Conservation (phyloP, 1,284 basidiomycete species). For the Boletus semigastroideus region DNA sequence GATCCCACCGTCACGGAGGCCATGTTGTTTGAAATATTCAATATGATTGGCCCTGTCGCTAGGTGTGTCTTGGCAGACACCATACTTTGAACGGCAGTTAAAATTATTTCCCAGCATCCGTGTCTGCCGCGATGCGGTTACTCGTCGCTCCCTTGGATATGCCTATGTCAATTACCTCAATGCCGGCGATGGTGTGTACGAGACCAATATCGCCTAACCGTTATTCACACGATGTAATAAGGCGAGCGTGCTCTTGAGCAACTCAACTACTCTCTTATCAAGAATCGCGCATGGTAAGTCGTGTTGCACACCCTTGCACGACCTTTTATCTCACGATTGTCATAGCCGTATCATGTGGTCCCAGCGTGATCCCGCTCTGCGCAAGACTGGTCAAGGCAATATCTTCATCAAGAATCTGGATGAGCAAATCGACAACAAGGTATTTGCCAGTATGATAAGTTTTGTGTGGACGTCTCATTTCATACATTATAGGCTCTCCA, state of each 20-base stretch:
- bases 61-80: conserved; percentile 52
- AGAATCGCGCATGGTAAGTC: conserved; percentile 89
- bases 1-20: conserved; percentile 98
- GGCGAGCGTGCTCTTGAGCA: conserved; percentile 98
- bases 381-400: conserved; percentile 99
- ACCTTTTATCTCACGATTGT: conserved; percentile 1
- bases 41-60: conserved; percentile 99
- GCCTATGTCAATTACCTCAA: conserved; percentile 99
- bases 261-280: conserved; percentile 99
- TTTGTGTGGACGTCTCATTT: conserved; percentile 3
- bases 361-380: conserved; percentile 98
- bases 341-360: conserved; percentile 99
- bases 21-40: conserved; percentile 99
- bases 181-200: conserved; percentile 78
- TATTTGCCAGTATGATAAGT: conserved; percentile 26
- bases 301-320: not conserved
- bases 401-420: conserved; percentile 99
- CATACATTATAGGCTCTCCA: conserved; percentile 76
- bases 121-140: conserved; percentile 99
- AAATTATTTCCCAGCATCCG: conserved; percentile 71
- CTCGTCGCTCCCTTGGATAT: conserved; percentile 98
- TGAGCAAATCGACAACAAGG: conserved; percentile 99
- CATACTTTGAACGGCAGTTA: not conserved
- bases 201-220: conserved; percentile 1
- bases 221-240: conserved; percentile 32